Evolutionary conservation across 2,329 filamentous ascomycete species (phyloP).

Genomic region (Xylaria sp.): DNA sequence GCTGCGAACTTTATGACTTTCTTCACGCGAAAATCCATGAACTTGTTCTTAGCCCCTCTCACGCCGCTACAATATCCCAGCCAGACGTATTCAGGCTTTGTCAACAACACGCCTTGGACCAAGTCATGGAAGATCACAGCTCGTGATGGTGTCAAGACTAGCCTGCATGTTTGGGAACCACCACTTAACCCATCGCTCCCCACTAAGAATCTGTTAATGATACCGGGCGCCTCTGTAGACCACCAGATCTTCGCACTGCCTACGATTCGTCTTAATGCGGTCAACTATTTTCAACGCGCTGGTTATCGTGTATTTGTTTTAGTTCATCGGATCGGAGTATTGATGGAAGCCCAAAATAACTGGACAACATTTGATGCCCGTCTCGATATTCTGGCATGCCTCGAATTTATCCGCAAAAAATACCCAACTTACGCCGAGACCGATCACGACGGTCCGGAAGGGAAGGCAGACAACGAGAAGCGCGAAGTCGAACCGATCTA

Average conservation of each 20-base stretch:
- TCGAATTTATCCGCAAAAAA: constrained; percentile 56
- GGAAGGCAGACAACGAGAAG: background rate
- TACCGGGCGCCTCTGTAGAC: constrained; percentile 67
- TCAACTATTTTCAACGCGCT: constrained; percentile 65
- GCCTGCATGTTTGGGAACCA: constrained; percentile 63
- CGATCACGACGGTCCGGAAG: background rate
- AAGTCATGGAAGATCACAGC: constrained; percentile 54
- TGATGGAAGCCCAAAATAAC: constrained; percentile 54
- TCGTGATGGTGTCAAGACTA: constrained; percentile 57
- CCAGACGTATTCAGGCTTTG: constrained; percentile 53
- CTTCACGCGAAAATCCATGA: constrained; percentile 60
- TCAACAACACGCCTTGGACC: constrained; percentile 56
- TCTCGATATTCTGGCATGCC: constrained; percentile 61
- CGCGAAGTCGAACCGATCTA: constrained; percentile 50
- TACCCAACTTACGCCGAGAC: constrained; percentile 34
- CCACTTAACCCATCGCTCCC: constrained; percentile 46
- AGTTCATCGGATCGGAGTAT: constrained; percentile 62
- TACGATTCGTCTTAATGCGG: constrained; percentile 66
- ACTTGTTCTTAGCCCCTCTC: constrained; percentile 60
- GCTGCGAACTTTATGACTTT: constrained; percentile 59
- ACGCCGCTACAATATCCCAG: constrained; percentile 61
- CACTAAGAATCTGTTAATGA: constrained; percentile 61
- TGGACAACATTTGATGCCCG: constrained; percentile 67
- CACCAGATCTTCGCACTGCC: constrained; percentile 67
- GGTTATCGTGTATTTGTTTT: constrained; percentile 66